phyloP scores from a whole-genome alignment of 164 flowering plant genomes.

The Aristolochia contorta region DNA sequence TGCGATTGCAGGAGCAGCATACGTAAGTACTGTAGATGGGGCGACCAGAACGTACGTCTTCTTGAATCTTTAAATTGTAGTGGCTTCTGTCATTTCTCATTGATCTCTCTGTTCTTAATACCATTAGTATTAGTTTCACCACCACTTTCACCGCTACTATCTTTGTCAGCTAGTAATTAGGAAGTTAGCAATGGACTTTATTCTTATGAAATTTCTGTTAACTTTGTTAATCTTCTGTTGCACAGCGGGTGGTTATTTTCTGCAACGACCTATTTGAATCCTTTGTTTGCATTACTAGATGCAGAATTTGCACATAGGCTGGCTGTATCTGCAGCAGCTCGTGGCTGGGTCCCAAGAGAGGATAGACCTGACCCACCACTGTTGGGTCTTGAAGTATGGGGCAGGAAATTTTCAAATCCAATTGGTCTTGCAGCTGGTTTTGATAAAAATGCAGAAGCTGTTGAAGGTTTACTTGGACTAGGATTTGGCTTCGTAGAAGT shows the following conservation, averaged over 20 bases:
- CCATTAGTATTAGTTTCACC: no score
- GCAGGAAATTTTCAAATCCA: constrained; percentile 92
- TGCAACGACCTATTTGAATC: constrained; percentile 93
- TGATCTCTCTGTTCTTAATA: no score
- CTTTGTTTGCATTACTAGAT: constrained; percentile 88
- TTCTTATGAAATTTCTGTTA: not conserved
- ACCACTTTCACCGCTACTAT: no score
- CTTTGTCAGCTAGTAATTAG: no score
- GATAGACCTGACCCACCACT: constrained; percentile 79
- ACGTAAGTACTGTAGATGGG: constrained; percentile 95
- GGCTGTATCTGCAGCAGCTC: constrained; percentile 86
- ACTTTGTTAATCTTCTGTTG: constrained; percentile 1
- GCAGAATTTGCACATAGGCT: constrained; percentile 78
- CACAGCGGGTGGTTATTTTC: constrained; percentile 97
- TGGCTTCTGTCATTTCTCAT: not conserved
- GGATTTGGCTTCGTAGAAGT: constrained; percentile 99
- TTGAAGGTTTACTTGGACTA: constrained; percentile 81
- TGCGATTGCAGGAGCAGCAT: constrained; percentile 86
- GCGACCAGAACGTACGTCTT: constrained; percentile 40
- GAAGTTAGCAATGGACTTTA: not conserved
- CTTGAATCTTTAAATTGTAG: not conserved
- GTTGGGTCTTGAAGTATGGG: constrained; percentile 87
- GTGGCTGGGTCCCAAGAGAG: constrained; percentile 94
- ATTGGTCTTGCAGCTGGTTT: constrained; percentile 96
- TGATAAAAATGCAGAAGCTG: constrained; percentile 99